Evolutionary conservation across 768 basidiomycete genomes (phyloP).

Genomic region (Astraeus odoratus): DNA sequence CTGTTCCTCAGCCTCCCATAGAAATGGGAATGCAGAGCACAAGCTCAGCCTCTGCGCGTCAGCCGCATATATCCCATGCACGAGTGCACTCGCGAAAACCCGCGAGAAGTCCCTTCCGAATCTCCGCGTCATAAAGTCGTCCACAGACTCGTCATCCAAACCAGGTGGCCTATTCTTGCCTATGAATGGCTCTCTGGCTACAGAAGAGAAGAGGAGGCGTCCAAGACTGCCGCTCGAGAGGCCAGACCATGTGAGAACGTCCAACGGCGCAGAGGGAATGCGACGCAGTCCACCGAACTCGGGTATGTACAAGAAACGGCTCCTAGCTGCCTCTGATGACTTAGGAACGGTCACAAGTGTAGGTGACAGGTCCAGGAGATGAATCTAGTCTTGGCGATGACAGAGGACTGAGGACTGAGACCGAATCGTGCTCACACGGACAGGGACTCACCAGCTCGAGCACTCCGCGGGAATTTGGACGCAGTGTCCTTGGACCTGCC

Average conservation of each 20-base stretch:
- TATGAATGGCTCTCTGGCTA: constrained; percentile 55
- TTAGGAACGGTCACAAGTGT: constrained; percentile 61
- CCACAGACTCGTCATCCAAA: constrained; percentile 68
- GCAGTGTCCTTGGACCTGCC: constrained; percentile 78
- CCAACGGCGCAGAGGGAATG: constrained; percentile 37
- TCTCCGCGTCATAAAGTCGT: constrained; percentile 66
- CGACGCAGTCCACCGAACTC: constrained; percentile 44
- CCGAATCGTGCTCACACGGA: constrained; percentile 1
- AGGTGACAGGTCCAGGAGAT: constrained; percentile 58
- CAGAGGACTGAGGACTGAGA: too few relatives aligned
- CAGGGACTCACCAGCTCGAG: constrained; percentile 61
- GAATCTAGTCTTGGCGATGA: constrained; percentile 48
- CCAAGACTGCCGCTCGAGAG: constrained; percentile 29
- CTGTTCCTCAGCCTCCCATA: constrained; percentile 64
- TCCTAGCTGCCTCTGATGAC: constrained; percentile 64
- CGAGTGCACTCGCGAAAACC: constrained; percentile 69
- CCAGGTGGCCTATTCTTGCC: constrained; percentile 33
- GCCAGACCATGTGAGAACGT: constrained; percentile 30
- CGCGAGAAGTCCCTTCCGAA: constrained; percentile 71
- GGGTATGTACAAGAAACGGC: constrained; percentile 65
- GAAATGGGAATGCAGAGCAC: constrained; percentile 64
- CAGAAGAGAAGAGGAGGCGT: constrained; percentile 43
- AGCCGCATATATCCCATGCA: constrained; percentile 91
- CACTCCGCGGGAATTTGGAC: constrained; percentile 67
- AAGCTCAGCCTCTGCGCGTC: constrained; percentile 72